Evolutionary conservation across 1,284 basidiomycete genomes (phyloP), one percentile per base, ranked within the genome.

Genomic region (Volvariella surrecta): DNA sequence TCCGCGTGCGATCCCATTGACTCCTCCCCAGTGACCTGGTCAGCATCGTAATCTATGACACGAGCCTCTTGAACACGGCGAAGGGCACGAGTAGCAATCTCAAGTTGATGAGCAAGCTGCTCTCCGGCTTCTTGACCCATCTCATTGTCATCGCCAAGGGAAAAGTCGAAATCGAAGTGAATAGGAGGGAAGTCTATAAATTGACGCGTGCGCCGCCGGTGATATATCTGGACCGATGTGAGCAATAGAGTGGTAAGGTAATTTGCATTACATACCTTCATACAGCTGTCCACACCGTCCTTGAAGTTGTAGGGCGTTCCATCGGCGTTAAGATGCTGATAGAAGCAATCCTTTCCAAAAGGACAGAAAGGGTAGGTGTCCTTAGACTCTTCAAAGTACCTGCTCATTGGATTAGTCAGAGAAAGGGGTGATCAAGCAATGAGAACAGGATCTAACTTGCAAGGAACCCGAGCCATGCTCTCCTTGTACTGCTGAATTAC

Each of bases 311-410:
- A 67, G 0, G 66, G 63, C 3, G 80, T 74, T 6, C 85, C 84
- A 52, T 88, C 83, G 1, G 60, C 58, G 22, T 81, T 79, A 41
- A 64, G 54, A 53, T 88, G 84, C 51, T 75, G 70, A 54, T 86
- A 88, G 55, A 87, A 85, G 54, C 84, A 88, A 45, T 88, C 83
- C 37, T 66, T 67, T 20, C 84, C 85, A 50, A 83, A 88, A 1
- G 82, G 84, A 58, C 84, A 88, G 42, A 69, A 70, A 0, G 76
- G 32, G 64, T 63, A 38, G 58, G 53, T 42, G 59, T 58, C 20
- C 46, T 61, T 62, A 6, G 81, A 78, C 37, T 63, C 54, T 45
- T 72, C 62, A 56, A 87, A 88, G 53, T 85, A 76, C 43, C 82
- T 83, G 42, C 17, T 40, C 9, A 15, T 15, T 13, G 4, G 16